These are phyloP conservation scores for Podaxis mareebaensis DNA, from an alignment of 768 basidiomycete genomes.

Conservation along the genomic window DNA sequence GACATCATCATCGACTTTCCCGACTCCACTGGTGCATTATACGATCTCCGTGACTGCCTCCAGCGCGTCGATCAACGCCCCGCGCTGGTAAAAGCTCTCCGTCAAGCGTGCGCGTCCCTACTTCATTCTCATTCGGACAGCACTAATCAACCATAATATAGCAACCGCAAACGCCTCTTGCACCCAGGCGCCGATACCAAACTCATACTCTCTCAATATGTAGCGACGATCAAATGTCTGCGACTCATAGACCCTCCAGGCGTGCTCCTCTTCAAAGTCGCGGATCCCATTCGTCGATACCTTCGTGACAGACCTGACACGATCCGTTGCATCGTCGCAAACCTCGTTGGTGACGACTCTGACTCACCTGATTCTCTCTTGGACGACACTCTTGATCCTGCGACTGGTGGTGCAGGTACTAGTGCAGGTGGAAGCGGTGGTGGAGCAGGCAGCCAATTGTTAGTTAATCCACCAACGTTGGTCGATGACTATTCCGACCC, in stretches of 20 bases:
- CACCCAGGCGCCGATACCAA: constrained; percentile 97
- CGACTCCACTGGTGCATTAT: constrained; percentile 79
- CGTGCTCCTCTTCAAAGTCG: constrained; percentile 90
- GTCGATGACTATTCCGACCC: constrained; percentile 89
- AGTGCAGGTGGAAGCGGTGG: neutral
- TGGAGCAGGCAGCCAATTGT: neutral
- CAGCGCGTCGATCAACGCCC: constrained; percentile 79
- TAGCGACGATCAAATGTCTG: constrained; percentile 88
- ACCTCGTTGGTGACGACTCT: constrained; percentile 78
- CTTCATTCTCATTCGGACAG: neutral
- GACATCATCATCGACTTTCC: constrained; percentile 96
- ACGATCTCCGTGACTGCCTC: constrained; percentile 88
- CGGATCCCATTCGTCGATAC: constrained; percentile 89
- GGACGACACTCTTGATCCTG: constrained; percentile 81
- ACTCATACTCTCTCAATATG: constrained; percentile 86
- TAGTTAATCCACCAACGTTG: neutral
- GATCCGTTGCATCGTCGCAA: constrained; percentile 90
- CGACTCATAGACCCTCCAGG: constrained; percentile 91
- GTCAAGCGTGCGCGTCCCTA: constrained; percentile 63
- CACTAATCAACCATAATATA: constrained; percentile 29
- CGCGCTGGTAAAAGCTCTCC: constrained; percentile 72
- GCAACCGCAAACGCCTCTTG: constrained; percentile 83
- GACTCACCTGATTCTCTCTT: constrained; percentile 79
- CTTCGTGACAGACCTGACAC: constrained; percentile 89
- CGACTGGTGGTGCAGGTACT: constrained; percentile 41